A percentile compares a stretch with the other conserved stretches of the same genome.
phyloP scores from a whole-genome alignment of 805 yeast species.

The Helenozyma rhizophorensis region DNA sequence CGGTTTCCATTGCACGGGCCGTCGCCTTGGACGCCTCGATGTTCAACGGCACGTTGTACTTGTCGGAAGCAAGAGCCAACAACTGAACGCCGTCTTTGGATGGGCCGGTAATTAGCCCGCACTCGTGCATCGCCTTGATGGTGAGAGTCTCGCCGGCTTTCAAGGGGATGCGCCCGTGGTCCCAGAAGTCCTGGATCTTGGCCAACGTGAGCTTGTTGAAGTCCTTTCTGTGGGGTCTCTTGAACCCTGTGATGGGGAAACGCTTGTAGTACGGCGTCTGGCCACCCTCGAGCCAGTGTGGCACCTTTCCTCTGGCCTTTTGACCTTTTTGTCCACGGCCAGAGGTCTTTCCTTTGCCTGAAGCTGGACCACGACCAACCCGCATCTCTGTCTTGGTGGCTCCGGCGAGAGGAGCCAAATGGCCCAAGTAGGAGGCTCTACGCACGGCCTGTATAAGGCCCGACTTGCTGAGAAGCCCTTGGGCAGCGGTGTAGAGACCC shows the following conservation, averaged over 20 bases:
- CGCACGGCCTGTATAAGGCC: constrained; percentile 20
- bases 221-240: constrained; percentile 53
- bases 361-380: constrained; percentile 94
- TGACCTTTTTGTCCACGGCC: constrained; percentile 99
- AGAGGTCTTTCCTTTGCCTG: constrained; percentile 89
- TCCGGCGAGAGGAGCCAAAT: constrained; percentile 55
- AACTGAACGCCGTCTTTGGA: constrained; percentile 78
- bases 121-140: constrained; percentile 70
- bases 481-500: neutral
- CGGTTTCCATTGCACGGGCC: constrained; percentile 61
- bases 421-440: constrained; percentile 46
- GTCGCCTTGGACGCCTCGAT: constrained; percentile 86
- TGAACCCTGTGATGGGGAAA: constrained; percentile 87
- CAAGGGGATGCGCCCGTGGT: constrained; percentile 58
- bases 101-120: constrained; percentile 69
- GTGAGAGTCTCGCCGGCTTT: constrained; percentile 60
- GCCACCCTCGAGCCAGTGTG: constrained; percentile 97
- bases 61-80: constrained; percentile 56
- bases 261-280: constrained; percentile 87
- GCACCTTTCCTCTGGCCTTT: constrained; percentile 88
- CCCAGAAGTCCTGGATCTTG: constrained; percentile 66
- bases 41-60: constrained; percentile 55
- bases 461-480: neutral
- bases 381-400: constrained; percentile 62
- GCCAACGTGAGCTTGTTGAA: constrained; percentile 60